Evolutionary conservation across 306 rosid genomes (phyloP).

Genomic region (Citrullus colocynthis): DNA sequence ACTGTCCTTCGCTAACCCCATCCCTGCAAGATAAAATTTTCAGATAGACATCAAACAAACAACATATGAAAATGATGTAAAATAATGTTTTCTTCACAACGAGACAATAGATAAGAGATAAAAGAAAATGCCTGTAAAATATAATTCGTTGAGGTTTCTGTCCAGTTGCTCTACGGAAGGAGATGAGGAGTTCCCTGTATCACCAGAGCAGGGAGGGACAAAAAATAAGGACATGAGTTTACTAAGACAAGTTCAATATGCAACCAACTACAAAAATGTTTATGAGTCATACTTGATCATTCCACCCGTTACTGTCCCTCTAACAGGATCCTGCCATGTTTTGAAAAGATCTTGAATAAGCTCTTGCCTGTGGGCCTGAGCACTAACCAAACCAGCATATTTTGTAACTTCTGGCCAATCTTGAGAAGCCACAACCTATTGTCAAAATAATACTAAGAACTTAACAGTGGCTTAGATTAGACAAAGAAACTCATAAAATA

Average conservation of each 20-base stretch:
- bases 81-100: not conserved
- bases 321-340: constrained; percentile 87
- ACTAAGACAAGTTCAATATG: not conserved
- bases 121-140: constrained; percentile 52
- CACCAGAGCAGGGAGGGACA: not conserved
- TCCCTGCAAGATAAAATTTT: constrained; percentile 40
- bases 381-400: constrained; percentile 92
- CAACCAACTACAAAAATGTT: not conserved
- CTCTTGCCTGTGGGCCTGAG: constrained; percentile 96
- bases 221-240: not conserved
- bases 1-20: constrained; percentile 95
- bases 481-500: not conserved
- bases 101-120: not conserved
- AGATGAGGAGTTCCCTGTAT: constrained; percentile 81
- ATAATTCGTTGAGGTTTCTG: constrained; percentile 93
- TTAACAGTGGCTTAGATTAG: not conserved
- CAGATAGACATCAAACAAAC: not conserved
- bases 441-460: not conserved
- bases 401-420: constrained; percentile 97
- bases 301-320: constrained; percentile 82
- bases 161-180: constrained; percentile 92
- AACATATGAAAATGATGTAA: not conserved
- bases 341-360: constrained; percentile 86
- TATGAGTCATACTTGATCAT: constrained; percentile 63
- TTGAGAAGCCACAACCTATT: constrained; percentile 97